These are phyloP conservation scores for Monosporascus cannonballus DNA, from an alignment of 2,329 filamentous ascomycete species.

Conservation along the genomic window DNA sequence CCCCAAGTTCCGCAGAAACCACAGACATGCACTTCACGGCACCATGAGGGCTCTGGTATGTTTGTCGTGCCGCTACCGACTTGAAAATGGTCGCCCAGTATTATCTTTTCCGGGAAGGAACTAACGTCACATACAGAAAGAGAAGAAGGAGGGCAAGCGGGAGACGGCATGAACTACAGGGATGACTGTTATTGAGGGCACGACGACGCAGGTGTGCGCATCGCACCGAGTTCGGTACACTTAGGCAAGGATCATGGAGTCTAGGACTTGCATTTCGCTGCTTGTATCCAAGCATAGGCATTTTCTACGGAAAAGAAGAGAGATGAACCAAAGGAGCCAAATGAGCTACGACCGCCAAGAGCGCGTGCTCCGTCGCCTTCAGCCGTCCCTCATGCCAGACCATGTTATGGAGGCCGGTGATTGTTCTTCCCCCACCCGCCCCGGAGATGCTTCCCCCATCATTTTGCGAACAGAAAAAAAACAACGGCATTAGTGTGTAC, in stretches of 20 bases:
- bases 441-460: neutral
- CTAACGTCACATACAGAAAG: conserved; percentile 56
- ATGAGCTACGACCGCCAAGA: conserved; percentile 23
- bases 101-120: neutral
- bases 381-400: neutral
- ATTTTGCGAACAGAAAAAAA: conserved; percentile 6
- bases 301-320: conserved; percentile 26
- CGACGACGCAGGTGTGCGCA: conserved; percentile 23
- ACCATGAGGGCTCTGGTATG: conserved; percentile 96
- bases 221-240: conserved; percentile 24
- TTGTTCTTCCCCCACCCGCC: neutral
- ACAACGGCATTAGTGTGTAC: conserved; percentile 45
- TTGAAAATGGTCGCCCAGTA: neutral
- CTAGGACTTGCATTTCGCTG: conserved; percentile 27
- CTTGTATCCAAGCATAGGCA: conserved; percentile 19
- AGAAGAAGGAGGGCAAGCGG: conserved; percentile 93
- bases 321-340: conserved; percentile 16
- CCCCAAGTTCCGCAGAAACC: conserved; percentile 99
- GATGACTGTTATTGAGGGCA: conserved; percentile 18
- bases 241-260: conserved; percentile 28
- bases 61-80: conserved; percentile 16
- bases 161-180: conserved; percentile 59
- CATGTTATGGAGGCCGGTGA: neutral
- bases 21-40: conserved; percentile 98
- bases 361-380: neutral